Conservation (phyloP, 1,284 basidiomycete species). For the Cryptococcus sp. region DNA sequence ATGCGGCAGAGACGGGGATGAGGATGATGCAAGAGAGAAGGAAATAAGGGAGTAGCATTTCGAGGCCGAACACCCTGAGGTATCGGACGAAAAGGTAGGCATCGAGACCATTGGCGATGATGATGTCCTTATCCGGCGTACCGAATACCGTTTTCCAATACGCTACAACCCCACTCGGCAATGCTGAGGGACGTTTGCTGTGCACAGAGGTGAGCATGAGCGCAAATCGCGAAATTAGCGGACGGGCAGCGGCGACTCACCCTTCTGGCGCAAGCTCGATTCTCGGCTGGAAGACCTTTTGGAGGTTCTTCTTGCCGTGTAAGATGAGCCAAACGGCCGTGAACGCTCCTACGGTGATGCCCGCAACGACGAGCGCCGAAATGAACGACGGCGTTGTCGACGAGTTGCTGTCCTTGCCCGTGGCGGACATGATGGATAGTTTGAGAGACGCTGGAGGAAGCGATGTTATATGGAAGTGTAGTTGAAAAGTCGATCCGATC, state of each 20-base stretch:
- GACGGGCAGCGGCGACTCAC: slow-evolving; percentile 22
- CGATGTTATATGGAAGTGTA: no score
- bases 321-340: slow-evolving; percentile 39
- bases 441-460: not conserved
- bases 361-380: slow-evolving; percentile 47
- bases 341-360: slow-evolving; percentile 43
- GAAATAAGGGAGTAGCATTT: slow-evolving; percentile 78
- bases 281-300: slow-evolving; percentile 47
- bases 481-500: no score
- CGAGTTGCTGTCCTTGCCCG: slow-evolving; percentile 34
- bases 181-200: slow-evolving; percentile 34
- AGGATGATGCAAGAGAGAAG: slow-evolving; percentile 56
- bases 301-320: slow-evolving; percentile 34
- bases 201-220: not conserved
- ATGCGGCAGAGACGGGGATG: slow-evolving; percentile 46
- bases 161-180: slow-evolving; percentile 31
- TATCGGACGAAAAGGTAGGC: slow-evolving; percentile 91
- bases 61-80: slow-evolving; percentile 55
- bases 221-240: not conserved
- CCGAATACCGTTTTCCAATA: slow-evolving; percentile 46
- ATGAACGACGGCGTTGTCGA: slow-evolving; percentile 45
- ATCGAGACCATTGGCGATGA: slow-evolving; percentile 78
- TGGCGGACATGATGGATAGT: slow-evolving; percentile 40
- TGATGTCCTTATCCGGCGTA: slow-evolving; percentile 41
- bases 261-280: slow-evolving; percentile 40